A percentile compares a stretch with the other conserved stretches of the same genome.
These are phyloP conservation scores for Xylaria sp. DNA, from an alignment of 2,329 filamentous ascomycete genomes.

Conservation along the genomic window DNA sequence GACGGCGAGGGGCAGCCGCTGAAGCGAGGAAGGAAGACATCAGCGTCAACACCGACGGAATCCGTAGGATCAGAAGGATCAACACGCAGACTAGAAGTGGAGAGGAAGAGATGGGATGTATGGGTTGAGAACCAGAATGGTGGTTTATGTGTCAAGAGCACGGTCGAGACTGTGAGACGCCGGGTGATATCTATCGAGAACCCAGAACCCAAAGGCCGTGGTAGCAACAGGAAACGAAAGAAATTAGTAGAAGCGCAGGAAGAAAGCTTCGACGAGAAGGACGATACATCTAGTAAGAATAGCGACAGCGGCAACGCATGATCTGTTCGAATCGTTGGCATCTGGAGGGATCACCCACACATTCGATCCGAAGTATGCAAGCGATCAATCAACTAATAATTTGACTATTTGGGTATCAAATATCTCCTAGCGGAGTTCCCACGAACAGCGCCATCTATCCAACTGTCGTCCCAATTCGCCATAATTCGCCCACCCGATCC, in stretches of 20 bases:
- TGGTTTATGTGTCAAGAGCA: constrained; percentile 72
- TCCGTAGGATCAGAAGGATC: too few relatives aligned
- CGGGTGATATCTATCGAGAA: too few relatives aligned
- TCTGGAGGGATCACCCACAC: neutral
- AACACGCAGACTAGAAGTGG: neutral
- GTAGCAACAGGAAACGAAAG: neutral
- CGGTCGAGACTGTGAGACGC: constrained; percentile 43
- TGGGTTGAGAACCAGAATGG: constrained; percentile 73
- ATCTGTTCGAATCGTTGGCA: neutral
- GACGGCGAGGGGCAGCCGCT: constrained; percentile 52
- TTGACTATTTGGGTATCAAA: constrained; percentile 27
- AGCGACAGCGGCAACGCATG: neutral
- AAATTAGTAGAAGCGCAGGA: neutral
- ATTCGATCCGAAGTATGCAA: neutral
- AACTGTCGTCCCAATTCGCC: neutral
- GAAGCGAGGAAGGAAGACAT: constrained; percentile 48
- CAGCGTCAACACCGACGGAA: too few relatives aligned
- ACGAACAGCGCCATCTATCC: constrained; percentile 10
- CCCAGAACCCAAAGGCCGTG: too few relatives aligned
- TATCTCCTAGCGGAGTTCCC: constrained; percentile 8
- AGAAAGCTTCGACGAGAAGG: neutral
- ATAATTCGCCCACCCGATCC: neutral
- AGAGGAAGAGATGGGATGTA: constrained; percentile 62
- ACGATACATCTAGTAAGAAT: neutral
- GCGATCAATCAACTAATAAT: neutral